Conservation (phyloP, 805 yeast species). For the Jamesozyma jinghongensis region DNA sequence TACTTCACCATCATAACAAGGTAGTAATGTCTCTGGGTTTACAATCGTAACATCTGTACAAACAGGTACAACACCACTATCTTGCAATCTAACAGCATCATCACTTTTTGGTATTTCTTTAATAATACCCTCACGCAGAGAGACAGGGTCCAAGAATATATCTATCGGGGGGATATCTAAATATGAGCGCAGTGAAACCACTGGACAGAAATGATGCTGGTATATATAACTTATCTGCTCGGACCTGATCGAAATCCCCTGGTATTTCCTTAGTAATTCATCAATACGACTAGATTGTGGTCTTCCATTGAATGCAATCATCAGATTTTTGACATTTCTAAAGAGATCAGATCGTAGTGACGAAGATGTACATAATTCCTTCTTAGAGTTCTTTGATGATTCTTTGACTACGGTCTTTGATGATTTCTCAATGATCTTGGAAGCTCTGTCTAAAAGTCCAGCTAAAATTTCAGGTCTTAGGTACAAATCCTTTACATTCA, state of each 20-base stretch:
- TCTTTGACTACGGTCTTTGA: not conserved
- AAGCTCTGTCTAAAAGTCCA: conserved; percentile 60
- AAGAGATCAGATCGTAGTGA: conserved; percentile 30
- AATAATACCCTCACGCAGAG: conserved; percentile 82
- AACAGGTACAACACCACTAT: conserved; percentile 92
- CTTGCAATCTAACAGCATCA: conserved; percentile 57
- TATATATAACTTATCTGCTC: conserved; percentile 71
- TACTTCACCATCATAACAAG: conserved; percentile 82
- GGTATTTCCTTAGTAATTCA: conserved; percentile 51
- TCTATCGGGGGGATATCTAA: conserved; percentile 84
- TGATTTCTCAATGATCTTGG: conserved; percentile 31
- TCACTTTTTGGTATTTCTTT: conserved; percentile 50
- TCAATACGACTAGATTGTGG: conserved; percentile 56
- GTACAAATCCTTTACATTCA: conserved; percentile 77
- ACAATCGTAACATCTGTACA: conserved; percentile 91
- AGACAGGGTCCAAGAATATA: conserved; percentile 76
- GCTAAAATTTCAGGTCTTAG: conserved; percentile 77
- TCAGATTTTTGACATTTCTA: conserved; percentile 62
- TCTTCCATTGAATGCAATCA: conserved; percentile 71
- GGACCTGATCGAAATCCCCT: conserved; percentile 53
- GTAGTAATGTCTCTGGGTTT: conserved; percentile 76
- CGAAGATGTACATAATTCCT: conserved; percentile 8
- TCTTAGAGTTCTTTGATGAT: not conserved
- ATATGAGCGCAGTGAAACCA: conserved; percentile 70
- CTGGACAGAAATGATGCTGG: conserved; percentile 71